These are phyloP conservation scores for Phytophthora fragariae DNA, from an alignment of 352 stramenopile genomes.

Conservation along the genomic window DNA sequence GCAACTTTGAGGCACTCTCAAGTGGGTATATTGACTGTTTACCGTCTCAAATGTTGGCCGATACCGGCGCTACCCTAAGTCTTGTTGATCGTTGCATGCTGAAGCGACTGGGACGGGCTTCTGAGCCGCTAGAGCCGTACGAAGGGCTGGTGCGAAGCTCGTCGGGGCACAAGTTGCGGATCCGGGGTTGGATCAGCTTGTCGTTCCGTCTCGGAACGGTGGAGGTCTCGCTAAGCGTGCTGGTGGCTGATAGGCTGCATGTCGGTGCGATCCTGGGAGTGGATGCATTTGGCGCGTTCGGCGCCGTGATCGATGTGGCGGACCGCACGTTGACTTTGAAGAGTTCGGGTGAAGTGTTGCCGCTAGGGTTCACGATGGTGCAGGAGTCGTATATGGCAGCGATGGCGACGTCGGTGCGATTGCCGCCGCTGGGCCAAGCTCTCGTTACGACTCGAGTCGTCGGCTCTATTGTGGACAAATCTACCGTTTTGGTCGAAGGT, in stretches of 20 bases:
- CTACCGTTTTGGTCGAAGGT: slow-evolving; percentile 5
- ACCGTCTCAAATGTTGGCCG: too few relatives aligned
- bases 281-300: slow-evolving; percentile 1
- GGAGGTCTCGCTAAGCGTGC: background rate
- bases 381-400: background rate
- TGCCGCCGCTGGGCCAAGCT: background rate
- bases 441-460: background rate
- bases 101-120: too few relatives aligned
- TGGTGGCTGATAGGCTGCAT: background rate
- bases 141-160: background rate
- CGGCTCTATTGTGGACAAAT: background rate
- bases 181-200: background rate
- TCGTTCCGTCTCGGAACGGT: background rate
- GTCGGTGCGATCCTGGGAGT: background rate
- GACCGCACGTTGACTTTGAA: slow-evolving; percentile 4
- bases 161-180: background rate
- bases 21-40: background rate
- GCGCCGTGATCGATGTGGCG: slow-evolving; percentile 4
- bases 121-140: background rate
- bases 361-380: background rate
- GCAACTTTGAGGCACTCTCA: slow-evolving; percentile 5
- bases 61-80: too few relatives aligned
- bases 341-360: background rate
- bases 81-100: too few relatives aligned
- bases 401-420: background rate